These are phyloP conservation scores for Coemansia sp. DNA, from an alignment of 192 early-diverging fungal species.

Conservation along the genomic window DNA sequence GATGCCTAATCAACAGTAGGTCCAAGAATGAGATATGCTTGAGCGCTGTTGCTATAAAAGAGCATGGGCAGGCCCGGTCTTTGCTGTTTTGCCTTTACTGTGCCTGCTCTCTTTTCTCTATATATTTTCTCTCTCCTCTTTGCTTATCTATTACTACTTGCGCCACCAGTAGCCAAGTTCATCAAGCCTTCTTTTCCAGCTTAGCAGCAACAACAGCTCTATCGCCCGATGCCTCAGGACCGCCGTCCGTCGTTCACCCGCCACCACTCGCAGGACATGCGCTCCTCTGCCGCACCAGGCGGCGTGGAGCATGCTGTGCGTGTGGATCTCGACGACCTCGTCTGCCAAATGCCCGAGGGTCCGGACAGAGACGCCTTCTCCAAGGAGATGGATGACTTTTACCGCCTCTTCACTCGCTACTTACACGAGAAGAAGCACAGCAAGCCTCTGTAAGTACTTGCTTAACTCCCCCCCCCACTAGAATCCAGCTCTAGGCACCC, in stretches of 20 bases:
- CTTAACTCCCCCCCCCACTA: background rate
- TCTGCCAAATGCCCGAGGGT: conserved; percentile 38
- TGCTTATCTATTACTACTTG: background rate
- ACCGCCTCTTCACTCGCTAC: conserved; percentile 83
- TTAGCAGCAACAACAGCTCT: background rate
- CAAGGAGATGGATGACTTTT: conserved; percentile 89
- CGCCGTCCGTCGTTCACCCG: conserved; percentile 53
- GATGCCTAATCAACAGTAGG: too few species aligned
- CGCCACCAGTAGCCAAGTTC: background rate
- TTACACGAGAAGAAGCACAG: conserved; percentile 71
- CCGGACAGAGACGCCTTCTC: conserved; percentile 61
- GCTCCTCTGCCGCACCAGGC: conserved; percentile 40
- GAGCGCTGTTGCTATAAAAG: conserved; percentile 12
- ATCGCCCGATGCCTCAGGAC: conserved; percentile 45
- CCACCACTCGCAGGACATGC: conserved; percentile 56
- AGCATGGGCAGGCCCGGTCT: conserved; percentile 7
- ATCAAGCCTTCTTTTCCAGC: background rate
- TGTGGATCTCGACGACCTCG: conserved; percentile 50
- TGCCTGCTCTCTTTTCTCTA: background rate
- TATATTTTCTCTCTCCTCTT: background rate
- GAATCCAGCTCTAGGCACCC: background rate
- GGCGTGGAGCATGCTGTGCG: conserved; percentile 57
- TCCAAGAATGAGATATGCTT: background rate
- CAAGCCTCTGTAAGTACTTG: conserved; percentile 56
- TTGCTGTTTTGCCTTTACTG: conserved; percentile 1